Conservation (phyloP, 345 rosid genomes). For the Sisymbrium altissimum region DNA sequence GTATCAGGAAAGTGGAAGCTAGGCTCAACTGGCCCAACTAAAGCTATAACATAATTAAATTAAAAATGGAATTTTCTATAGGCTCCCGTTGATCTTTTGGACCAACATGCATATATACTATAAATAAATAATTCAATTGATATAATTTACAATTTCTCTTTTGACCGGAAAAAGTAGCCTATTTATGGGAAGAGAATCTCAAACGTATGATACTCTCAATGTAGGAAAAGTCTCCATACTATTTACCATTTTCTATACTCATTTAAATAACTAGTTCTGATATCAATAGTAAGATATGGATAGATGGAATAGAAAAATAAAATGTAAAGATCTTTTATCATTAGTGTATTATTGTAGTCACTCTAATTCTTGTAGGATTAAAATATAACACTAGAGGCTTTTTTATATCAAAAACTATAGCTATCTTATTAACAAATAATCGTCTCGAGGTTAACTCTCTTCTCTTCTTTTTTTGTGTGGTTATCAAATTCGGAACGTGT, state of each 20-base stretch:
- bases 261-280: neutral
- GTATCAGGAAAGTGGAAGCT: neutral
- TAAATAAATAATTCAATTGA: neutral
- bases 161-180: slow-evolving; percentile 14
- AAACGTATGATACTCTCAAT: slow-evolving; percentile 32
- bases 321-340: neutral
- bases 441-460: neutral
- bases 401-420: neutral
- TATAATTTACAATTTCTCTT: slow-evolving; percentile 4
- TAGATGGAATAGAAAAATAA: neutral
- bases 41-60: neutral
- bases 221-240: slow-evolving; percentile 19
- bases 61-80: neutral
- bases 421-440: neutral
- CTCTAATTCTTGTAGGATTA: neutral
- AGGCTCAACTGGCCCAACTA: neutral
- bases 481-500: slow-evolving; percentile 27
- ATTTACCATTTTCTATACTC: neutral
- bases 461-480: slow-evolving; percentile 24
- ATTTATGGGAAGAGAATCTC: slow-evolving; percentile 30
- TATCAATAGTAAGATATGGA: neutral
- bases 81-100: neutral
- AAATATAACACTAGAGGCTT: neutral
- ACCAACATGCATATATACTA: neutral
- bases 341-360: neutral